Conservation (phyloP, 1,284 basidiomycete genomes). For the Heimioporus retisporus region DNA sequence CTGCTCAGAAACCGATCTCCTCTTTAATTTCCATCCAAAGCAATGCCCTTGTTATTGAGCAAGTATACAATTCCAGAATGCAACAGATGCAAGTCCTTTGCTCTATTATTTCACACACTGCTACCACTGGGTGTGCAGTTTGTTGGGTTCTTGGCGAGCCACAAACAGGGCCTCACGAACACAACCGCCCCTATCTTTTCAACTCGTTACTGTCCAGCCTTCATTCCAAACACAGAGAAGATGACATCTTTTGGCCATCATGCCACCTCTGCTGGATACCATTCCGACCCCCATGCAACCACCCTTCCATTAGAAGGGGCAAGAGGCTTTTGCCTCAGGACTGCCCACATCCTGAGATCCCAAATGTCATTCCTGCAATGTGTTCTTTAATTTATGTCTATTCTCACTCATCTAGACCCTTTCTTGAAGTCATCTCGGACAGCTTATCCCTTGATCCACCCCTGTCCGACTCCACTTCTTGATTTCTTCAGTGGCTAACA, state of each 20-base stretch:
- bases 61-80: too few relatives aligned
- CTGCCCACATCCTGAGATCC: not conserved
- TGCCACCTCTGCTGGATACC: conserved; percentile 9
- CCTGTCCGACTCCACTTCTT: too few relatives aligned
- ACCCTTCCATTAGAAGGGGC: not conserved
- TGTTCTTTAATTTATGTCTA: too few relatives aligned
- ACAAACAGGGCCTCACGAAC: not conserved
- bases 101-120: not conserved
- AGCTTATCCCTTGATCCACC: too few relatives aligned
- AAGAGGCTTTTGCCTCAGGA: too few relatives aligned
- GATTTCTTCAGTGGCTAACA: too few relatives aligned
- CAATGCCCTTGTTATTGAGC: too few relatives aligned
- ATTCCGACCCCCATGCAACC: not conserved
- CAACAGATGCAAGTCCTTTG: too few relatives aligned
- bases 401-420: too few relatives aligned
- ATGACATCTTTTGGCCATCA: not conserved
- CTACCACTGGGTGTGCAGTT: not conserved
- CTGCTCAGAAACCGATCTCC: too few relatives aligned
- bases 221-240: not conserved
- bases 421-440: too few relatives aligned
- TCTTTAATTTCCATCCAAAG: too few relatives aligned
- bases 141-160: conserved; percentile 12
- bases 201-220: not conserved
- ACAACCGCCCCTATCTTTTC: not conserved
- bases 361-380: not conserved